A percentile compares a stretch with the other conserved stretches of the same genome.
These are phyloP conservation scores for Zhuliangozyma blackwelliae DNA, from an alignment of 1,139 yeast species.

Conservation along the genomic window DNA sequence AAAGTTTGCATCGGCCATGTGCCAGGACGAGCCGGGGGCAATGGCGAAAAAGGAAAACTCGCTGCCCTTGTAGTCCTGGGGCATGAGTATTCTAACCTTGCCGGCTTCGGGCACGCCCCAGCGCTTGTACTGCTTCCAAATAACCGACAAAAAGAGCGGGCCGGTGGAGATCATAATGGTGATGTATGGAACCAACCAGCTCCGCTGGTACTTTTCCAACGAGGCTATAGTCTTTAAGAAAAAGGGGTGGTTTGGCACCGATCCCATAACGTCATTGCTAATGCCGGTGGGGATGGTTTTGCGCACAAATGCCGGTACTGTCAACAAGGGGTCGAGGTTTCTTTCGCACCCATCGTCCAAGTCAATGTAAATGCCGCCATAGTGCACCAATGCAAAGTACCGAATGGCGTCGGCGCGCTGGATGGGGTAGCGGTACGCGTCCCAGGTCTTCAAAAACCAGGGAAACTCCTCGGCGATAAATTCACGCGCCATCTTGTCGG, in stretches of 20 bases:
- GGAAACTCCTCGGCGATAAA: constrained; percentile 76
- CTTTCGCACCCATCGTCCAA: constrained; percentile 84
- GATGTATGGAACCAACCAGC: constrained; percentile 80
- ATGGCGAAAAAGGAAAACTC: constrained; percentile 63
- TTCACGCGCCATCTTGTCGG: constrained; percentile 77
- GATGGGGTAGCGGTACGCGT: constrained; percentile 72
- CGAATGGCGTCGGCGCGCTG: constrained; percentile 92
- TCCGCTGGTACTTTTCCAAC: constrained; percentile 57
- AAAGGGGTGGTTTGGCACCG: constrained; percentile 84
- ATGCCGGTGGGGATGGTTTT: constrained; percentile 89
- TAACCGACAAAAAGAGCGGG: constrained; percentile 77
- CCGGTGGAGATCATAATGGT: constrained; percentile 96
- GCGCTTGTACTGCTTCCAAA: constrained; percentile 84
- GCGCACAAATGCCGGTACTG: constrained; percentile 81
- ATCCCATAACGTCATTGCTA: constrained; percentile 90
- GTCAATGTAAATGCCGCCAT: constrained; percentile 89
- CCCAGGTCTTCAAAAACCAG: constrained; percentile 83
- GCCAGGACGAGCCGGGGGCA: constrained; percentile 86
- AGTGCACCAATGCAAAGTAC: constrained; percentile 76
- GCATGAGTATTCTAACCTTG: constrained; percentile 63
- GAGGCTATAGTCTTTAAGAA: constrained; percentile 66
- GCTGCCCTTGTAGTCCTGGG: constrained; percentile 62
- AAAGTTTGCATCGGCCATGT: constrained; percentile 75
- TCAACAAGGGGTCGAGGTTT: constrained; percentile 70
- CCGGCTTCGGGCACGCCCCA: constrained; percentile 68